These are phyloP conservation scores for Fusarium lateritium DNA, from an alignment of 2,329 filamentous ascomycete genomes.

Conservation along the genomic window DNA sequence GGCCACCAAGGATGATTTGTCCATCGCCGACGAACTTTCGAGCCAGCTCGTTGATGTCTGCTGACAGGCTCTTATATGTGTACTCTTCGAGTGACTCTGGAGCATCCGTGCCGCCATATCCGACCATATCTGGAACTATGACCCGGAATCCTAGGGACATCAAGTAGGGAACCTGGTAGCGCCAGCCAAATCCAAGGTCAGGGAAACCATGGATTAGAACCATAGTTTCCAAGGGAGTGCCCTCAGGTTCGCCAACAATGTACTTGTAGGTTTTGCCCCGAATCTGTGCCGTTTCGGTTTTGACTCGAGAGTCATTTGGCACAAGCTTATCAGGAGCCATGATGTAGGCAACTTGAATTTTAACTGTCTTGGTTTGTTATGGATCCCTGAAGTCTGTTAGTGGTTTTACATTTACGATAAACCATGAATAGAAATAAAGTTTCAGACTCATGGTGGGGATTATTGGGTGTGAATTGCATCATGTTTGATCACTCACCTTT, in stretches of 20 bases:
- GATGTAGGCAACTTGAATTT: constrained; percentile 2
- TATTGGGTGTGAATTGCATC: constrained; percentile 11
- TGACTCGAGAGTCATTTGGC: constrained; percentile 75
- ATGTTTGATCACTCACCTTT: constrained; percentile 23
- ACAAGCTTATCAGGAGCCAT: constrained; percentile 75
- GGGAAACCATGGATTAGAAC: constrained; percentile 83
- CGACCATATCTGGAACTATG: constrained; percentile 87
- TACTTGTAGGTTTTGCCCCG: constrained; percentile 81
- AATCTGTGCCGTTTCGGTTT: constrained; percentile 73
- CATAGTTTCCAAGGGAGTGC: constrained; percentile 63
- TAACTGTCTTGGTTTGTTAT: background rate
- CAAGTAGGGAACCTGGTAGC: constrained; percentile 87
- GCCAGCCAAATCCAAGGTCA: constrained; percentile 88
- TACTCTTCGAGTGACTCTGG: constrained; percentile 75
- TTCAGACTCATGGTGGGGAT: constrained; percentile 9
- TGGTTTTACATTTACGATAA: background rate
- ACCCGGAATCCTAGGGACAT: constrained; percentile 81
- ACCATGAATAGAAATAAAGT: constrained; percentile 1
- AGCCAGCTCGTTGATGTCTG: constrained; percentile 82
- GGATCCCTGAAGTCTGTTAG: constrained; percentile 24
- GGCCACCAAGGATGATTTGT: constrained; percentile 85
- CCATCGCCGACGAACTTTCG: constrained; percentile 64
- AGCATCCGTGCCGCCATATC: constrained; percentile 84
- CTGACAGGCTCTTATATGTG: constrained; percentile 78
- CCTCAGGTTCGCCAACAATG: constrained; percentile 67